Base-by-base conservation (phyloP, 768 basidiomycete species). In the Naganishia vishniacii region DNA sequence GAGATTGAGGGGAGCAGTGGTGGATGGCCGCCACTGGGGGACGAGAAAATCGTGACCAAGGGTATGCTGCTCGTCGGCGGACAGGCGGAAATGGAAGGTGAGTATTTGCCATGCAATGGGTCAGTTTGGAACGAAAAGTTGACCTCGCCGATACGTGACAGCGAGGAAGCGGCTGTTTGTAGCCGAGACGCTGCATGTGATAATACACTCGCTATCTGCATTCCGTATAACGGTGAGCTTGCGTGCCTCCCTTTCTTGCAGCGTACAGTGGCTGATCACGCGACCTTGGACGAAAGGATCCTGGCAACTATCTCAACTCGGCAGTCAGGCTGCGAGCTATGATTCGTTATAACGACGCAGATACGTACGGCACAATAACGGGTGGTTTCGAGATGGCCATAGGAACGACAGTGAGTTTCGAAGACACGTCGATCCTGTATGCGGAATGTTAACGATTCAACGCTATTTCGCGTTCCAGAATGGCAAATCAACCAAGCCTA, bases 201-300 rank as follows among this genome's bases (percentile, higher is more conserved):
- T 53, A 34, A 44, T 63, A 23, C 51, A 63, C 62, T 63, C 62
- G 40, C 29, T 63, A 47, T 63, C 62, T 6, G 20, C 62, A n/a
- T 41, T 44, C 26, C 49, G 40, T 13, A 53, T 63, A 49, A 46
- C 28, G 6, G 62, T 63, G 20, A 53, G 49, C 3, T 15, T 29
- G 12, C 23, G 13, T 20, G 1, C 13, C 15, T 15, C 11, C 20
- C 12, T 1, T 29, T 16, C 8, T 47, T 9, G 46, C 44, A 20
- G 45, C 4, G 7, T 0, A 2, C 26, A 29, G 47, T 48, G 4
- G 31, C 34, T 25, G 34, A 46, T 48, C 2, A 13, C 31, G n/a
- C 31, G 40, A 28, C 34, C 40, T 40, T 18, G 3, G 26, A 9
- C 23, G 11, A 28, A 25, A 63, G 62, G 62, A 63, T 23, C 62